Evolutionary conservation across 2,329 filamentous ascomycete species (phyloP).

Genomic region (Xylariaceae sp.): DNA sequence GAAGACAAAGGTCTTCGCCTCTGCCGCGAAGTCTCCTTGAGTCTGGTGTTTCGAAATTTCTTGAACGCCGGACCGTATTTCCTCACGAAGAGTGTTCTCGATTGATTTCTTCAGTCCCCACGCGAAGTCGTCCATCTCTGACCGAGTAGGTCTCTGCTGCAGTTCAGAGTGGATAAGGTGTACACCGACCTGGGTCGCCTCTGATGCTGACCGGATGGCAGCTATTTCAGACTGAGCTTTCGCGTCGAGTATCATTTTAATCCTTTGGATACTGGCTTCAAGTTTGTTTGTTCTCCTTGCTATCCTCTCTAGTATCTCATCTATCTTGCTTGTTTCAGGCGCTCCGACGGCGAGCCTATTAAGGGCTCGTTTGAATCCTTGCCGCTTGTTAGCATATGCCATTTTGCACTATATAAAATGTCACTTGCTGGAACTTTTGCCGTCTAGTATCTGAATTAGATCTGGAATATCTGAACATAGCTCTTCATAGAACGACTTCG

Average conservation of each 20-base stretch:
- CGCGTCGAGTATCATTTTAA: constrained; percentile 14
- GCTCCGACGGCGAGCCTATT: constrained; percentile 7
- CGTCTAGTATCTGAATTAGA: constrained; percentile 14
- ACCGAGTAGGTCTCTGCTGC: background rate
- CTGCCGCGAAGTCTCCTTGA: constrained; percentile 4
- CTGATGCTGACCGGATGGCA: background rate
- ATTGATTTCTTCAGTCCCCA: background rate
- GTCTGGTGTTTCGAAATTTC: background rate
- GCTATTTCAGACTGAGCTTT: constrained; percentile 11
- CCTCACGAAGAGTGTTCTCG: background rate
- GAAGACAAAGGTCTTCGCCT: constrained; percentile 5
- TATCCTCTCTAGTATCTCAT: constrained; percentile 7
- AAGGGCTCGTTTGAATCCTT: constrained; percentile 10
- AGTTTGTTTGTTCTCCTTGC: background rate
- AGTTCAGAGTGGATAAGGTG: background rate
- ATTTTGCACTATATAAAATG: background rate
- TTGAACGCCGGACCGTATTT: background rate
- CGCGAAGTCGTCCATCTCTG: background rate
- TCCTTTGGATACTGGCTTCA: constrained; percentile 2
- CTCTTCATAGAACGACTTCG: constrained; percentile 10
- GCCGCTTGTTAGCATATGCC: background rate
- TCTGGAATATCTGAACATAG: constrained; percentile 11
- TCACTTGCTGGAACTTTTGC: constrained; percentile 7
- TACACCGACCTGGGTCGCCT: background rate
- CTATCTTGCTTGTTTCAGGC: constrained; percentile 9